Evolutionary conservation across 345 rosid genomes (phyloP).

Genomic region (Lepidium sativum): DNA sequence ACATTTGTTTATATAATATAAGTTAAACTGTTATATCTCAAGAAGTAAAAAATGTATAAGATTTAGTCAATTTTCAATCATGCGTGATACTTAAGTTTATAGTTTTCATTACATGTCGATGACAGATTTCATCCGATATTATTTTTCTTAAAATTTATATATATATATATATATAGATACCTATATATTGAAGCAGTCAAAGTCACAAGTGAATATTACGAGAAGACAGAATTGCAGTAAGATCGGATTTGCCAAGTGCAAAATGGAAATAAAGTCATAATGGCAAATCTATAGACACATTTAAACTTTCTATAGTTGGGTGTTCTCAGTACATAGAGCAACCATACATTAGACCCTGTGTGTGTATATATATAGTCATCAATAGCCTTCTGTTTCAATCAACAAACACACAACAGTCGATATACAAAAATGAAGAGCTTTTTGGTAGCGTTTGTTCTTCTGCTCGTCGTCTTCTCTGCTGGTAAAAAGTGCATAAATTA

Average conservation of each 20-base stretch:
- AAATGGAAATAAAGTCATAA: neutral
- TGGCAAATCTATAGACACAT: neutral
- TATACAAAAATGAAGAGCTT: neutral
- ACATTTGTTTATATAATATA: neutral
- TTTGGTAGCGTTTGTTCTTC: neutral
- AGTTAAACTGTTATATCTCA: no score
- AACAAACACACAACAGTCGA: neutral
- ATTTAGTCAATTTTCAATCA: neutral
- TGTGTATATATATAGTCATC: neutral
- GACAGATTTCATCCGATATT: neutral
- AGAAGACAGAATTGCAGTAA: no score
- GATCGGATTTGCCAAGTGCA: neutral
- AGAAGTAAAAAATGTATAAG: no score
- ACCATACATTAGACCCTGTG: no score
- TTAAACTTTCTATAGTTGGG: neutral
- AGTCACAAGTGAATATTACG: no score
- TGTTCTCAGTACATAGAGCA: neutral
- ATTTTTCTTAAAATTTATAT: no score
- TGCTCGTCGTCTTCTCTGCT: neutral
- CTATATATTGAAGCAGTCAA: no score
- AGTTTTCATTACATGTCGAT: neutral
- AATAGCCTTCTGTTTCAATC: neutral
- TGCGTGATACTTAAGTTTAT: neutral
- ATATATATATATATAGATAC: no score
- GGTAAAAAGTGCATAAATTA: neutral